These are phyloP conservation scores for Euphorbia lathyris DNA, from an alignment of 345 rosid species.

Conservation along the genomic window DNA sequence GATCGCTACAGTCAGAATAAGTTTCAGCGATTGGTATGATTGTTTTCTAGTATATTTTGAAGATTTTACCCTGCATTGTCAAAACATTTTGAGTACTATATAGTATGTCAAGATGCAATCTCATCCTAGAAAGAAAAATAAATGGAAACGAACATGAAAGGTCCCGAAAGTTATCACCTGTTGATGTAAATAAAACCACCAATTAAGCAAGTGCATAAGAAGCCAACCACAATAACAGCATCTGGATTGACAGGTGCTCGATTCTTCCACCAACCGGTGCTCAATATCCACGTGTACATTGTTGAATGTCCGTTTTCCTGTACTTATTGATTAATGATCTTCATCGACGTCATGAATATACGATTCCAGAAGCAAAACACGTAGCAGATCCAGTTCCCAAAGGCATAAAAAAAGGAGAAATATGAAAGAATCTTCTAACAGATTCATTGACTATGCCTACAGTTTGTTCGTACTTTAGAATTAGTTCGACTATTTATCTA, in stretches of 20 bases:
- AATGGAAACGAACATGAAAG: not conserved
- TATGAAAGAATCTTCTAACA: not conserved
- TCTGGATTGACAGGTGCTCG: slow-evolving; percentile 62
- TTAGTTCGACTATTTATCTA: not conserved
- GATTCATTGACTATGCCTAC: not conserved
- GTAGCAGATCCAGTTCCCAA: not conserved
- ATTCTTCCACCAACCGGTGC: slow-evolving; percentile 72
- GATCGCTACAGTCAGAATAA: slow-evolving; percentile 37
- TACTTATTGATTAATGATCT: slow-evolving; percentile 1
- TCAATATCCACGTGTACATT: slow-evolving; percentile 59
- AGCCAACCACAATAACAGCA: slow-evolving; percentile 52
- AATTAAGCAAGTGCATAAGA: slow-evolving; percentile 45
- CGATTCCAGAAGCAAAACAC: not conserved
- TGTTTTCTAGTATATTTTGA: slow-evolving; percentile 25
- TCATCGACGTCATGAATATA: not conserved
- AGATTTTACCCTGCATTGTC: slow-evolving; percentile 36
- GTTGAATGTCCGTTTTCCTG: slow-evolving; percentile 65
- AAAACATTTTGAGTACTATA: slow-evolving; percentile 1
- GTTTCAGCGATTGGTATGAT: slow-evolving; percentile 36
- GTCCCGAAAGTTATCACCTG: slow-evolving; percentile 34
- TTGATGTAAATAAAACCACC: slow-evolving; percentile 59
- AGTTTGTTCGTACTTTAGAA: not conserved
- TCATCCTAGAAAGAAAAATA: not conserved
- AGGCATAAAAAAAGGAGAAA: not conserved
- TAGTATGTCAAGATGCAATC: not conserved